Evolutionary conservation across 1,284 basidiomycete genomes (phyloP).

Genomic region (Cryptococcus floricola): DNA sequence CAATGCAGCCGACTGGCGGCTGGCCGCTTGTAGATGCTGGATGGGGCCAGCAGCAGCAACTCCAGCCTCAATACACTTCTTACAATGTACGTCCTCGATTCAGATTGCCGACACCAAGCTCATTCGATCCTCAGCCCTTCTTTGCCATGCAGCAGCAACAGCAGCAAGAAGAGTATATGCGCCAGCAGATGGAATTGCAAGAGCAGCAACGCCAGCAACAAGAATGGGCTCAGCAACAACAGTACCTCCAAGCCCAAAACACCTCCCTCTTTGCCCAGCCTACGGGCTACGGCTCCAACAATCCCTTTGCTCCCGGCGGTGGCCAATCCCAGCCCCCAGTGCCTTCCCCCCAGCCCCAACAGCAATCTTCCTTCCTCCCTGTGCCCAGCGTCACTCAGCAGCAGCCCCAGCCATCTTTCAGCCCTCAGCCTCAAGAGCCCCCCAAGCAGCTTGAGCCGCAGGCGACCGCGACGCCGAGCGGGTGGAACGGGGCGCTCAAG

Average conservation of each 20-base stretch:
- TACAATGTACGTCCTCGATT: slow-evolving; percentile 43
- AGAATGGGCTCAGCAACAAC: slow-evolving; percentile 49
- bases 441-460: slow-evolving; percentile 27
- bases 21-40: slow-evolving; percentile 62
- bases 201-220: slow-evolving; percentile 47
- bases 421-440: slow-evolving; percentile 18
- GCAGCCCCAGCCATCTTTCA: slow-evolving; percentile 19
- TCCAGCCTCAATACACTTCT: slow-evolving; percentile 61
- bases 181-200: slow-evolving; percentile 46
- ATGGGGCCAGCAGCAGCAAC: slow-evolving; percentile 44
- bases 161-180: slow-evolving; percentile 50
- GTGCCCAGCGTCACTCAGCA: slow-evolving; percentile 23
- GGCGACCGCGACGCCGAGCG: slow-evolving; percentile 31
- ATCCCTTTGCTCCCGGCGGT: slow-evolving; percentile 69
- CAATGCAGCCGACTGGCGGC: slow-evolving; percentile 37
- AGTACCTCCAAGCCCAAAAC: slow-evolving; percentile 56
- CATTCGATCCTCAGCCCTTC: slow-evolving; percentile 45
- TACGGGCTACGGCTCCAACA: slow-evolving; percentile 77
- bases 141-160: slow-evolving; percentile 49
- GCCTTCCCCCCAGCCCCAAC: slow-evolving; percentile 39
- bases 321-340: slow-evolving; percentile 42
- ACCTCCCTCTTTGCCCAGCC: slow-evolving; percentile 55
- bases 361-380: slow-evolving; percentile 48
- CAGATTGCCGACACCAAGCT: neutral
- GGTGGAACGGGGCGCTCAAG: slow-evolving; percentile 29